Conservation (phyloP, 176 grass and related monocot genomes). For the Thinopyrum elongatum region DNA sequence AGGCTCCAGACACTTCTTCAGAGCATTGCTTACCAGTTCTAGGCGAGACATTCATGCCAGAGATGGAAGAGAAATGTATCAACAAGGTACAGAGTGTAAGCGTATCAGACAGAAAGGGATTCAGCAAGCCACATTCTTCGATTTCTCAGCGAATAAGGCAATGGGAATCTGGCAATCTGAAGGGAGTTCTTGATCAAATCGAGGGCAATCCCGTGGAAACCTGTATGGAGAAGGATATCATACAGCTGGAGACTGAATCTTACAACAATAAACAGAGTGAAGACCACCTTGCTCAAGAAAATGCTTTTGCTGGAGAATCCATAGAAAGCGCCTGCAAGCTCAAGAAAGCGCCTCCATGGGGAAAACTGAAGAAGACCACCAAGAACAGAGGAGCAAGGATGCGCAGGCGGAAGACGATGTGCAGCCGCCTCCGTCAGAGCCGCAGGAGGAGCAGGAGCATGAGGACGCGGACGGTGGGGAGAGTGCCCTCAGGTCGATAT, state of each 20-base stretch:
- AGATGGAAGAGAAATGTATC: background rate
- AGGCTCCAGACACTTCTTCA: background rate
- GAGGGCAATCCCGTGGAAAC: background rate
- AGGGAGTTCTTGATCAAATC: slow-evolving; percentile 7
- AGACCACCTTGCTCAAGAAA: background rate
- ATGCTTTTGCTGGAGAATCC: background rate
- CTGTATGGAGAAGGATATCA: slow-evolving; percentile 19
- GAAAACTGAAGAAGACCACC: too few species aligned
- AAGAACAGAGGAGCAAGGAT: too few species aligned
- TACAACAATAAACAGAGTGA: background rate
- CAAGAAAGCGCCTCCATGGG: background rate
- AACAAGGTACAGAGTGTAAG: background rate
- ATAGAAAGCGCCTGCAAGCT: background rate
- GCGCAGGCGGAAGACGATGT: too few species aligned
- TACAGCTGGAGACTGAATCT: background rate
- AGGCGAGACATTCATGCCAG: background rate
- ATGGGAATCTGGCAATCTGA: slow-evolving; percentile 35
- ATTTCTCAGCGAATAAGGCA: slow-evolving; percentile 29
- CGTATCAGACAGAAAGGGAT: background rate
- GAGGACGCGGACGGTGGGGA: too few species aligned
- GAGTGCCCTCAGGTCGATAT: too few species aligned
- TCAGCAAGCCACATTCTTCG: background rate
- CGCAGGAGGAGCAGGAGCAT: too few species aligned
- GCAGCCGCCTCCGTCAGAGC: too few species aligned
- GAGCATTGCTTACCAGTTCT: background rate